A percentile compares a stretch with the other conserved stretches of the same genome.
Conservation (phyloP, 305 asterid genomes). For the Fraxinus nigra region DNA sequence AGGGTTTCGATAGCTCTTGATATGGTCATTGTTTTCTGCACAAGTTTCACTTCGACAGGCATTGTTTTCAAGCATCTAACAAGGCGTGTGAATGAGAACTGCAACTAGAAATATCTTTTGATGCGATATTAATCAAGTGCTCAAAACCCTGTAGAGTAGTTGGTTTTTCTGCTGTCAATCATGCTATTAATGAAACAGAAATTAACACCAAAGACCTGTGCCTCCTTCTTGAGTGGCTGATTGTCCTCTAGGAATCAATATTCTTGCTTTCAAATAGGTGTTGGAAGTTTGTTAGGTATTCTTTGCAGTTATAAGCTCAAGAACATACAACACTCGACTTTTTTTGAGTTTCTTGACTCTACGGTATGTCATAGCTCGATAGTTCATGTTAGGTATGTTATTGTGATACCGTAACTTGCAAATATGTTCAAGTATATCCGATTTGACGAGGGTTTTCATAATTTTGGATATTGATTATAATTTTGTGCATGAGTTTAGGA, state of each 20-base stretch:
- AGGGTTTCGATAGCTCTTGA: background rate
- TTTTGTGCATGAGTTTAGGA: background rate
- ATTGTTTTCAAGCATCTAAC: background rate
- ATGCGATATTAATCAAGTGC: background rate
- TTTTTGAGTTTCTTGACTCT: background rate
- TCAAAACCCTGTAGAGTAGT: background rate
- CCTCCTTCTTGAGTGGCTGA: background rate
- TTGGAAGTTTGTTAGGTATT: background rate
- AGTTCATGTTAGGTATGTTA: background rate
- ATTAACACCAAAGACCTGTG: background rate
- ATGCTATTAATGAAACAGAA: background rate
- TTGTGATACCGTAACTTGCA: background rate
- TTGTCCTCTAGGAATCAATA: background rate
- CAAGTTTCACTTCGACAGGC: background rate
- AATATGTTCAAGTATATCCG: background rate
- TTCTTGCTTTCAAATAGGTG: background rate
- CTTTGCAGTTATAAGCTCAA: background rate
- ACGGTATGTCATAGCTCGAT: background rate
- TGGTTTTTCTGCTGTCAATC: background rate
- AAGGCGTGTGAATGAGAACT: background rate
- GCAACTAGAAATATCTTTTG: background rate
- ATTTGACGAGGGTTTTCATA: background rate
- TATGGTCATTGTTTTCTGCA: background rate
- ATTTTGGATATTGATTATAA: background rate
- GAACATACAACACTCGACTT: background rate